Evolutionary conservation across 305 asterid species (phyloP), one percentile per base, ranked within the genome.

Genomic region (Fraxinus nigra): DNA sequence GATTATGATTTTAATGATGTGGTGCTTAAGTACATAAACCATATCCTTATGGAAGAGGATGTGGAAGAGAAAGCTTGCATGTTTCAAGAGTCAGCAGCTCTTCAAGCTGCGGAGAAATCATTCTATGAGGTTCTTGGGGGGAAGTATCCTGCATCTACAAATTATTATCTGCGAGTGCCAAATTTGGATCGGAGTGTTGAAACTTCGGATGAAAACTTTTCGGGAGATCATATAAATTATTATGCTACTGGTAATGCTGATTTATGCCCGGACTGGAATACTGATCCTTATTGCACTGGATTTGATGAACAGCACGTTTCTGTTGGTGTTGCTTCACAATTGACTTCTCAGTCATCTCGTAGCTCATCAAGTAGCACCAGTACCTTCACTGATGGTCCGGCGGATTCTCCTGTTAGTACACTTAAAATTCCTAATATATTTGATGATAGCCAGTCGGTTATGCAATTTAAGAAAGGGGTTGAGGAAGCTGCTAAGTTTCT

Each of bases 401-500:
- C 88, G 30, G 94, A 89, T 87, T 93, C 95, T 24, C 97, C 97
- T 3, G 87, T 85, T 79, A 91, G 93, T 78, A 84, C 86, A 69
- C 89, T 92, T 43, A 79, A 81, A 75, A 81, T 90, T 59, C 89
- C 93, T 20, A 93, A 93, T 80, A 84, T 90, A 65, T 93, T 91
- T 78, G 78, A 88, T 75, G 97, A 89, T 77, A 91, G 90, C 67
- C 86, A 84, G 77, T 92, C 94, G 13, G 91, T 89, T 24, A 30
- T 88, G 88, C 98, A 93, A 77, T 94, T 93, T 56, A 87, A 89
- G 83, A 93, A 85, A 81, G 97, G 97, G 24, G 85, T 85, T 0
- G 94, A 92, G 90, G 97, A 94, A 88, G 98, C 95, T 35, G 87
- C 82, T 85, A 92, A 88, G 78, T 93, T 92, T 86, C 94, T 94